A percentile compares a stretch with the other conserved stretches of the same genome.
phyloP scores from a whole-genome alignment of 148 eudicot species.

The Gaultheria prostrata region DNA sequence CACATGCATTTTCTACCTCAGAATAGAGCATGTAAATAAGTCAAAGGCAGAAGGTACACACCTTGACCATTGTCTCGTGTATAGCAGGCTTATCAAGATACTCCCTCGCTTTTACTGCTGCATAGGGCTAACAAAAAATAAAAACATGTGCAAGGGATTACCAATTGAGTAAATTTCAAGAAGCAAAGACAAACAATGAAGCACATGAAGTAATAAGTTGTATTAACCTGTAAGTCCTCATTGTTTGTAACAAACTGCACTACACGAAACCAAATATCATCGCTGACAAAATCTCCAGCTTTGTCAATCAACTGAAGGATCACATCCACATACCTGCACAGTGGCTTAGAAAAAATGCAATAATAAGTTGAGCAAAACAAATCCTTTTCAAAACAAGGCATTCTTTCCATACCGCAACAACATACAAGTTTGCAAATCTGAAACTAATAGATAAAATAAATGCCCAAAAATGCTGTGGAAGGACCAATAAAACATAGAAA shows the following conservation, averaged over 20 bases:
- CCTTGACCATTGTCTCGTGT: conserved; percentile 99
- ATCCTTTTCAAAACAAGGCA: not conserved
- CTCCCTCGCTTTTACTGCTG: conserved; percentile 88
- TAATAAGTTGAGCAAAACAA: not conserved
- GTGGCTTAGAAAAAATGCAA: not conserved
- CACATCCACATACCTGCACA: conserved; percentile 97
- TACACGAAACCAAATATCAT: conserved; percentile 59
- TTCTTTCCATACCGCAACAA: not conserved
- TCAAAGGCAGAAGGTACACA: conserved; percentile 28
- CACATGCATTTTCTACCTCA: not conserved
- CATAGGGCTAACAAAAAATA: conserved; percentile 65
- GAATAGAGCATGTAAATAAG: not conserved
- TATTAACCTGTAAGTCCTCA: conserved; percentile 84
- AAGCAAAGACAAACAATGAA: conserved; percentile 11
- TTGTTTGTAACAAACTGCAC: conserved; percentile 96
- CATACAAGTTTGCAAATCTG: not conserved
- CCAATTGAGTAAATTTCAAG: conserved; percentile 8
- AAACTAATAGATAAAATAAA: not conserved
- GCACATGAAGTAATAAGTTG: not conserved
- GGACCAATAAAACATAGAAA: not conserved
- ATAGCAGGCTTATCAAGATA: conserved; percentile 93
- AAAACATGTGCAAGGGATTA: not conserved
- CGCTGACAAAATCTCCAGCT: conserved; percentile 99
- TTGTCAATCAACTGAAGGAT: conserved; percentile 97
- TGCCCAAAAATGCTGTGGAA: not conserved